Evolutionary conservation across 148 eudicot species (phyloP).

Genomic region (Linanthus parryae): DNA sequence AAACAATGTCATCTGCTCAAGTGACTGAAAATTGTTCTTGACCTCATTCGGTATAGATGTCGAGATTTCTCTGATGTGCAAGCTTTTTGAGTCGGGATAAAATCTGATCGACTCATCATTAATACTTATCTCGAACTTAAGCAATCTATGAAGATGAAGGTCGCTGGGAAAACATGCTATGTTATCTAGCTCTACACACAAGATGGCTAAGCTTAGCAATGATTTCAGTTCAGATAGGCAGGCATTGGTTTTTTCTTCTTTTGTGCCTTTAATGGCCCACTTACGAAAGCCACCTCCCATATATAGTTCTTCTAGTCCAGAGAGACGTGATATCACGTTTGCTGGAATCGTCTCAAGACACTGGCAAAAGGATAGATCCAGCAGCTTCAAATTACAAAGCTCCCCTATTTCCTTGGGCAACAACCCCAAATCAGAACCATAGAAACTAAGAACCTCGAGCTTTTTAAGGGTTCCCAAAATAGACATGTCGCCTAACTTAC

Average conservation of each 20-base stretch:
- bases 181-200: neutral
- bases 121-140: neutral
- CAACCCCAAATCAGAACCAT: neutral
- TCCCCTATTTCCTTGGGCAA: constrained; percentile 6
- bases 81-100: neutral
- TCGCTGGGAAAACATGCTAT: neutral
- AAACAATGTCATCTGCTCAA: neutral
- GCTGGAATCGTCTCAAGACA: neutral
- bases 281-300: neutral
- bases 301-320: neutral
- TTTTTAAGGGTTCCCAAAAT: neutral
- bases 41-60: neutral
- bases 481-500: neutral
- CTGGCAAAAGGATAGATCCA: neutral
- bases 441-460: neutral
- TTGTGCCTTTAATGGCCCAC: constrained; percentile 3
- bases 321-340: neutral
- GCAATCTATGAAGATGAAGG: neutral
- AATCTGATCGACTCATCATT: neutral
- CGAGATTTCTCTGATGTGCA: neutral
- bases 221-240: neutral
- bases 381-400: neutral
- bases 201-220: neutral
- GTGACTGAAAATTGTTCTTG: neutral
- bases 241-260: neutral